A percentile compares a stretch with the other conserved stretches of the same genome.
Evolutionary conservation across 2,329 filamentous ascomycete genomes (phyloP).

Genomic region (Aphanoascus verrucosus): DNA sequence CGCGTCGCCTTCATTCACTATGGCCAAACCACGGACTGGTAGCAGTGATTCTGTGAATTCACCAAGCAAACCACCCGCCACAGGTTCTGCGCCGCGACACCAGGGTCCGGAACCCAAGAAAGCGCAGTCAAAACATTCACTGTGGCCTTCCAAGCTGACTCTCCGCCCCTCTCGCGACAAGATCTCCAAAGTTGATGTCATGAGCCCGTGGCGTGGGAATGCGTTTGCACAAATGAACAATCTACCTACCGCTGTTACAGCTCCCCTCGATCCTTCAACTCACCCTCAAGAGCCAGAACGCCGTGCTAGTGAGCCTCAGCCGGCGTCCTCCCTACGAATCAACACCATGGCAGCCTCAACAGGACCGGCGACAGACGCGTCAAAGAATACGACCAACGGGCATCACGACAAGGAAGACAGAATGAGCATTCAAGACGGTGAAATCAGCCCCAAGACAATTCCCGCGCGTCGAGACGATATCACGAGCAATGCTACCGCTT

Average conservation of each 20-base stretch:
- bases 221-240: conserved; percentile 9
- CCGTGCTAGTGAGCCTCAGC: conserved; percentile 1
- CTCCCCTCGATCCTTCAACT: conserved; percentile 3
- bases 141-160: conserved; percentile 5
- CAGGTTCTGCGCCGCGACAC: background rate
- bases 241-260: background rate
- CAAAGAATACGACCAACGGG: background rate
- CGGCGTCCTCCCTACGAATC: background rate
- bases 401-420: background rate
- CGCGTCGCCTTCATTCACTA: background rate
- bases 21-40: background rate
- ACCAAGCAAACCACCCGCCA: background rate
- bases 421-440: background rate
- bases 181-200: background rate
- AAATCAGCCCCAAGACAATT: background rate
- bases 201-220: conserved; percentile 7
- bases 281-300: conserved; percentile 1
- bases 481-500: background rate
- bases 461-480: background rate
- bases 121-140: background rate
- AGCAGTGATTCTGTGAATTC: background rate
- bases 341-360: background rate
- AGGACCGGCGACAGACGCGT: too few relatives aligned
- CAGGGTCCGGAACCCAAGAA: background rate
- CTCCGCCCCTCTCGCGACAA: conserved; percentile 1